Evolutionary conservation across 2,329 filamentous ascomycete species (phyloP).

Genomic region (Dactylellina cionopaga): DNA sequence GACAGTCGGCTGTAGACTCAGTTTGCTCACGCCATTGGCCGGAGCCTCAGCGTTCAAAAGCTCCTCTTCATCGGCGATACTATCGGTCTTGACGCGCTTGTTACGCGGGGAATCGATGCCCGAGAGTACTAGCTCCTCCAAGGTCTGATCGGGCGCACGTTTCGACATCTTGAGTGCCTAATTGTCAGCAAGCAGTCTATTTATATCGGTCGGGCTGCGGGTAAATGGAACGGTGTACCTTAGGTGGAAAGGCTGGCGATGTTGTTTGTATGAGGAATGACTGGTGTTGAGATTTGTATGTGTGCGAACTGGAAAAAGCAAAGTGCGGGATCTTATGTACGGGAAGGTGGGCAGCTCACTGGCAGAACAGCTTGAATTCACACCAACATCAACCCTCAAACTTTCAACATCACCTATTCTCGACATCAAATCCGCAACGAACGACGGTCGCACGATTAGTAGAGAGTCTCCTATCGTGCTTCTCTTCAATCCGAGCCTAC

Average conservation of each 20-base stretch:
- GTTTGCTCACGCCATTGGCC: slow-evolving; percentile 54
- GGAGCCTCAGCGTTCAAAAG: slow-evolving; percentile 58
- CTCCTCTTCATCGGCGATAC: slow-evolving; percentile 56
- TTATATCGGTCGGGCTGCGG: no score
- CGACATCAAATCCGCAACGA: background rate
- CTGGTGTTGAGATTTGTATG: slow-evolving; percentile 47
- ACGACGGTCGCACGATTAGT: slow-evolving; percentile 55
- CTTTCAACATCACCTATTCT: slow-evolving; percentile 11
- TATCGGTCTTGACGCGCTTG: slow-evolving; percentile 52
- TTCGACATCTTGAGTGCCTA: slow-evolving; percentile 34
- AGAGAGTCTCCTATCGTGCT: slow-evolving; percentile 54
- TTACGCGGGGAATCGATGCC: slow-evolving; percentile 45
- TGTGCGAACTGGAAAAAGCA: slow-evolving; percentile 40
- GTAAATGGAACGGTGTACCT: no score
- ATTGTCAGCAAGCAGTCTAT: slow-evolving; percentile 12
- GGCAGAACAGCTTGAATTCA: slow-evolving; percentile 20
- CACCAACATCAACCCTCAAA: slow-evolving; percentile 15
- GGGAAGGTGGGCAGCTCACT: slow-evolving; percentile 18
- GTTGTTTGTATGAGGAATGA: slow-evolving; percentile 27
- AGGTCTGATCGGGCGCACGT: slow-evolving; percentile 44
- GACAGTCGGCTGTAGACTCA: slow-evolving; percentile 43
- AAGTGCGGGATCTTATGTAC: slow-evolving; percentile 50
- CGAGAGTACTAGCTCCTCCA: slow-evolving; percentile 49
- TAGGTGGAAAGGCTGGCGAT: slow-evolving; percentile 22
- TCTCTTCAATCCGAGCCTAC: background rate